Evolutionary conservation across 768 basidiomycete genomes (phyloP).

Genomic region (Russula virescens): DNA sequence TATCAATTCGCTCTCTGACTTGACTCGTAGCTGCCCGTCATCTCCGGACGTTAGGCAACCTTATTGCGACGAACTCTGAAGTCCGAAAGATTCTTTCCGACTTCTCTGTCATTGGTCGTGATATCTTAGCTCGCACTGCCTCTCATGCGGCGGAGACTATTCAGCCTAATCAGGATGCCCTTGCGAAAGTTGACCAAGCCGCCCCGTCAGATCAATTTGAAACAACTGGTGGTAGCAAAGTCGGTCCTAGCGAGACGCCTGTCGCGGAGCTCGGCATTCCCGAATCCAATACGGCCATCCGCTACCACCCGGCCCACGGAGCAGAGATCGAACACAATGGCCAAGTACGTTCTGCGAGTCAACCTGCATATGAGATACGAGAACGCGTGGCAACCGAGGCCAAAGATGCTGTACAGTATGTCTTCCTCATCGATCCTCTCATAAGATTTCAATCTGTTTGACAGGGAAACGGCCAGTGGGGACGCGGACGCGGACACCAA

Average conservation of each 20-base stretch:
- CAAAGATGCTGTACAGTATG: conserved; percentile 25
- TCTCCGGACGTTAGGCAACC: conserved; percentile 79
- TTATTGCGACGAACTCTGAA: conserved; percentile 90
- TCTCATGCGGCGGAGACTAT: conserved; percentile 63
- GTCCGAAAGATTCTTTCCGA: conserved; percentile 84
- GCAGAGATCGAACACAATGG: conserved; percentile 35
- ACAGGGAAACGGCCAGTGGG: conserved; percentile 27
- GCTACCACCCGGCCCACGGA: conserved; percentile 46
- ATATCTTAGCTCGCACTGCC: conserved; percentile 72
- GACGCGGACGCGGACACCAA: conserved; percentile 36
- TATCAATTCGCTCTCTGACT: too few species aligned
- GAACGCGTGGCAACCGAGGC: conserved; percentile 21
- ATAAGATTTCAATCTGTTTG: background rate
- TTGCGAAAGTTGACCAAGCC: conserved; percentile 62
- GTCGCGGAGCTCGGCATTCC: conserved; percentile 44
- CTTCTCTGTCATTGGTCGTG: conserved; percentile 71
- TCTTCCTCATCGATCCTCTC: background rate
- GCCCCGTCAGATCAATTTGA: conserved; percentile 66
- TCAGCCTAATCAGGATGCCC: conserved; percentile 56
- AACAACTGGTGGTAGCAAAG: conserved; percentile 39
- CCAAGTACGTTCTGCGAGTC: conserved; percentile 25
- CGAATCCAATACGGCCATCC: conserved; percentile 36
- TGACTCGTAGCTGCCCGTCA: conserved; percentile 59
- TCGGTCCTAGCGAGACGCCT: conserved; percentile 42
- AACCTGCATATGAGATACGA: conserved; percentile 20